Evolutionary conservation across 306 rosid genomes (phyloP), one percentile per base, ranked within the genome.

Genomic region (Vicia faba): DNA sequence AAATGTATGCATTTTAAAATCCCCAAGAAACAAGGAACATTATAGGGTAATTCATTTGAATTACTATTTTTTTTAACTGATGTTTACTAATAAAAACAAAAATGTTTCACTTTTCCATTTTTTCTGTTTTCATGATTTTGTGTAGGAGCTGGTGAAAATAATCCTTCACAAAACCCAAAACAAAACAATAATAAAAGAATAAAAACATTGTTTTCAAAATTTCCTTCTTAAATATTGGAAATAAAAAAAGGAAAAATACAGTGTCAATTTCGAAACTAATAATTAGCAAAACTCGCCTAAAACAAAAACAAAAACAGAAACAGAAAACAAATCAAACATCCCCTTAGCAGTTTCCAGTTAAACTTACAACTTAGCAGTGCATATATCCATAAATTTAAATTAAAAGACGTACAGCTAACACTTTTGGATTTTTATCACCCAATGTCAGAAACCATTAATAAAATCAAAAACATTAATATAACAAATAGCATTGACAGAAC

Each of bases 351-450:
- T 62, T 62, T 25, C 38, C 39, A 38, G 23, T 35, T 15, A 58
- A 18, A 66, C 14, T 12, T 71, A 46, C 41, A 26, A 69, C 65
- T 57, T 69, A 40, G 63, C 28, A 69, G 40, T 23, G 43, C n/a
- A 63, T 23, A 63, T 49, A 35, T 18, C 58, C 51, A 77, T 14
- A 72, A 40, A 39, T 7, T 61, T 25, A 25, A 25, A 50, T 50
- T 7, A 44, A 13, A 50, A 39, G 57, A 62, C 5, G 64, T 31
- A 63, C 26, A 51, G 5, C 2, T 8, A 65, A 65, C 36, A 19
- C 56, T 56, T 48, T 8, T 13, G 28, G 7, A 44, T 61, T 5
- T 35, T 38, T 64, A 31, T 31, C 43, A 49, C 11, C 45, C 15
- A 39, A 26, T 13, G 46, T 15, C 43, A 19, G 25, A n/a, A n/a